Percentiles rank a stretch among this genome's conserved stretches.
These are phyloP conservation scores for Oenanthe javanica DNA, from an alignment of 140 eudicot species.

Conservation along the genomic window DNA sequence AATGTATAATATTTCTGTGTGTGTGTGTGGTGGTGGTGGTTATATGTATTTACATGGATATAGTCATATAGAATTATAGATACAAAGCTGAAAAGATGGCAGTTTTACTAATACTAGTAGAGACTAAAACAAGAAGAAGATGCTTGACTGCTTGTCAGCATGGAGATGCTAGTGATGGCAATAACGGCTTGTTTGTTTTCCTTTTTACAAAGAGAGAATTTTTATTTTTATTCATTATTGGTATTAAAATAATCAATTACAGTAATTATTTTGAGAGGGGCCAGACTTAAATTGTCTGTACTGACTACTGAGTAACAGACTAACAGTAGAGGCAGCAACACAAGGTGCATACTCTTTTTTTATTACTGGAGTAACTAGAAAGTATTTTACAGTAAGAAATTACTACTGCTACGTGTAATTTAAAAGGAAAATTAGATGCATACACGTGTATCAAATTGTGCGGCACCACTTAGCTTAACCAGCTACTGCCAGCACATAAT, in stretches of 20 bases:
- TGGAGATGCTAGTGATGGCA: not conserved
- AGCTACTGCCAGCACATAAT: conserved; percentile 1
- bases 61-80: no score
- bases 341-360: not conserved
- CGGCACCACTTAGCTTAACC: not conserved
- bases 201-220: not conserved
- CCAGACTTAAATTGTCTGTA: no score
- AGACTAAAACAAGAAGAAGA: not conserved
- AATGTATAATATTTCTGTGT: no score
- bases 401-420: no score
- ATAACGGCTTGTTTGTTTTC: not conserved
- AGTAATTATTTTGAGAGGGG: no score
- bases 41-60: not conserved
- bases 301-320: no score
- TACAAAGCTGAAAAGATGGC: not conserved
- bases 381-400: no score
- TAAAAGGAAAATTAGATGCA: not conserved
- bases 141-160: not conserved
- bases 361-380: no score
- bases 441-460: not conserved
- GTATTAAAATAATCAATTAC: no score
- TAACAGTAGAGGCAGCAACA: no score
- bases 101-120: not conserved
- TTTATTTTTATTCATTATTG: no score
- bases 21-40: not conserved